Conservation (phyloP, 768 basidiomycete species). For the Porpolomopsis calyptriformis region DNA sequence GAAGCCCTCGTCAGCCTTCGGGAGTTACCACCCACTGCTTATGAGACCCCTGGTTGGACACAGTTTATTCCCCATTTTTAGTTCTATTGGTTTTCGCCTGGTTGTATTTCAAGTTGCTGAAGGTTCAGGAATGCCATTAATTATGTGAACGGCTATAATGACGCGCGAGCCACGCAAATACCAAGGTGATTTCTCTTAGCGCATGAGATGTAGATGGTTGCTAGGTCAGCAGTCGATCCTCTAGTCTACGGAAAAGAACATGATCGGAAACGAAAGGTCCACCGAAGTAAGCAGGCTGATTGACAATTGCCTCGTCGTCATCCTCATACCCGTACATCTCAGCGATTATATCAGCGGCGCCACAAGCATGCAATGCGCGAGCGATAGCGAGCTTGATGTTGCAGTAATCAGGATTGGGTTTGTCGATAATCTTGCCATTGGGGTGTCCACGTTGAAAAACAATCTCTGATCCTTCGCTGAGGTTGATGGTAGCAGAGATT, state of each 20-base stretch:
- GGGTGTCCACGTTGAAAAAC: not conserved
- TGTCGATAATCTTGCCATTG: not conserved
- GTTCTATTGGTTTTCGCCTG: no score
- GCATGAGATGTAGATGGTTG: no score
- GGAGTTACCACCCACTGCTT: no score
- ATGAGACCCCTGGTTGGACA: no score
- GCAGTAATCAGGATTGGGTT: conserved; percentile 9
- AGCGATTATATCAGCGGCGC: conserved; percentile 8
- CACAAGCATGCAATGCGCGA: conserved; percentile 9
- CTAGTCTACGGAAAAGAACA: conserved; percentile 7
- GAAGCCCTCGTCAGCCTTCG: no score
- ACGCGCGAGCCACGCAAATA: no score
- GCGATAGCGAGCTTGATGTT: conserved; percentile 10
- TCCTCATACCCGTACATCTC: conserved; percentile 7
- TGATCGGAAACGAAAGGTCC: conserved; percentile 11
- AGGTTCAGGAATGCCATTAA: no score
- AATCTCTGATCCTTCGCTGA: conserved; percentile 2
- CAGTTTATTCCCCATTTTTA: no score
- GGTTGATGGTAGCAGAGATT: not conserved
- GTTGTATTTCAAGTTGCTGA: no score
- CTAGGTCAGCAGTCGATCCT: not conserved
- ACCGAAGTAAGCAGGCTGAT: conserved; percentile 10
- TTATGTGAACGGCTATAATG: no score
- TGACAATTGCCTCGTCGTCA: conserved; percentile 6
- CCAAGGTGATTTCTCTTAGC: no score